Percentiles rank a stretch among this genome's conserved stretches.
phyloP scores from a whole-genome alignment of 2,329 filamentous ascomycete species.

The Mariannaea sp. region DNA sequence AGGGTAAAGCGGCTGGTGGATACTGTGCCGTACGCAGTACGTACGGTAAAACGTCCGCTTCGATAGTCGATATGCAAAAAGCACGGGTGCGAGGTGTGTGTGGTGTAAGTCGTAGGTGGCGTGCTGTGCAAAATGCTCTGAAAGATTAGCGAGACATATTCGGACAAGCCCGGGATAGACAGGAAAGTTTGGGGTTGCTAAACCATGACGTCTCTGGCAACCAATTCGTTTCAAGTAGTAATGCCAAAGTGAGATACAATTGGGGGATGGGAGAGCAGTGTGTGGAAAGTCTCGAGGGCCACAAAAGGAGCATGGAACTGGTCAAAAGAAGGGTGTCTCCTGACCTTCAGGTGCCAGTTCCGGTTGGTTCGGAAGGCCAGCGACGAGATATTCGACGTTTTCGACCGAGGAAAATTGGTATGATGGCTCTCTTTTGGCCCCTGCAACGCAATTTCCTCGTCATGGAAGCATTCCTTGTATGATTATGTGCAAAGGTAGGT shows the following conservation, averaged over 20 bases:
- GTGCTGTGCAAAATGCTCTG: not conserved
- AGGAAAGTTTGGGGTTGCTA: conserved; percentile 12
- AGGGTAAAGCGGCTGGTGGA: not conserved
- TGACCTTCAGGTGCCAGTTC: not conserved
- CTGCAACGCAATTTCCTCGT: too few species aligned
- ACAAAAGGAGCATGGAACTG: not conserved
- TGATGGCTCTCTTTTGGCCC: too few species aligned
- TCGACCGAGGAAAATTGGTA: not conserved
- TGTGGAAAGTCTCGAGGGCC: not conserved
- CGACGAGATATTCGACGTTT: not conserved
- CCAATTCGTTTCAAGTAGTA: too few species aligned
- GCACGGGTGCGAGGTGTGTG: not conserved
- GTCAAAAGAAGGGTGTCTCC: not conserved
- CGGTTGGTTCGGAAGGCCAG: not conserved
- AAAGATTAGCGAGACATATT: not conserved
- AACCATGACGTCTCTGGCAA: conserved; percentile 4
- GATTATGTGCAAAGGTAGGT: too few species aligned
- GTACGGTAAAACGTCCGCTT: too few species aligned
- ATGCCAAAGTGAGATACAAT: too few species aligned
- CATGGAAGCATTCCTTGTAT: too few species aligned
- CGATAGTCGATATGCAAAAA: not conserved
- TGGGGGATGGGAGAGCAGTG: not conserved
- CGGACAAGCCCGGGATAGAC: not conserved
- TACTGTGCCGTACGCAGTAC: not conserved
- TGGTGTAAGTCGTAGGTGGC: conserved; percentile 9